These are phyloP conservation scores for Corylus heterophylla DNA, from an alignment of 306 rosid species.

Conservation along the genomic window DNA sequence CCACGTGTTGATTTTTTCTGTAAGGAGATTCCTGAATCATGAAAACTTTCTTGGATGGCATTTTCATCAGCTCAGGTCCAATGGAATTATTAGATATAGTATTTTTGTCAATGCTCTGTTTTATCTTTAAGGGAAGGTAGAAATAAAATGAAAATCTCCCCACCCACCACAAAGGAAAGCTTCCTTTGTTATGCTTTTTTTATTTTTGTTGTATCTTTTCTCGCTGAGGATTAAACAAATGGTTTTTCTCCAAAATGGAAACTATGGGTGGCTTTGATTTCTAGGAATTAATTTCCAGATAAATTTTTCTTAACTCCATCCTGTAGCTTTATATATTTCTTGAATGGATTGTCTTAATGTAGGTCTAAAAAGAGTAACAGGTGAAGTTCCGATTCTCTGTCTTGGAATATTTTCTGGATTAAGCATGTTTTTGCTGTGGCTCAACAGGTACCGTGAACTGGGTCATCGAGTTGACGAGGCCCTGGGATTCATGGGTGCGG, in stretches of 20 bases:
- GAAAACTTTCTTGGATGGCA: too few relatives aligned
- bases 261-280: too few relatives aligned
- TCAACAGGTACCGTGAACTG: slow-evolving; percentile 40
- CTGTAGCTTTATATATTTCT: not conserved
- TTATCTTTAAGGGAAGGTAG: not conserved
- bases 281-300: too few relatives aligned
- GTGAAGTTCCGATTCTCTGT: not conserved
- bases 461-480: slow-evolving; percentile 47
- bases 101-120: not conserved
- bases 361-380: not conserved
- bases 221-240: not conserved
- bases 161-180: not conserved
- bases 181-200: not conserved
- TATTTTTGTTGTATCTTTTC: not conserved
- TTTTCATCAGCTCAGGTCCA: too few relatives aligned
- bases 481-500: slow-evolving; percentile 44
- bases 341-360: not conserved
- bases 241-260: not conserved
- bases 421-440: not conserved
- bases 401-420: not conserved
- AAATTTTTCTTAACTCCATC: not conserved
- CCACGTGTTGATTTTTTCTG: too few relatives aligned
- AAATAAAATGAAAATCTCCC: not conserved
- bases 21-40: too few relatives aligned
- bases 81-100: too few relatives aligned